Evolutionary conservation across 1,139 yeast genomes (phyloP).

Genomic region (Scheffersomyces parashehatae): DNA sequence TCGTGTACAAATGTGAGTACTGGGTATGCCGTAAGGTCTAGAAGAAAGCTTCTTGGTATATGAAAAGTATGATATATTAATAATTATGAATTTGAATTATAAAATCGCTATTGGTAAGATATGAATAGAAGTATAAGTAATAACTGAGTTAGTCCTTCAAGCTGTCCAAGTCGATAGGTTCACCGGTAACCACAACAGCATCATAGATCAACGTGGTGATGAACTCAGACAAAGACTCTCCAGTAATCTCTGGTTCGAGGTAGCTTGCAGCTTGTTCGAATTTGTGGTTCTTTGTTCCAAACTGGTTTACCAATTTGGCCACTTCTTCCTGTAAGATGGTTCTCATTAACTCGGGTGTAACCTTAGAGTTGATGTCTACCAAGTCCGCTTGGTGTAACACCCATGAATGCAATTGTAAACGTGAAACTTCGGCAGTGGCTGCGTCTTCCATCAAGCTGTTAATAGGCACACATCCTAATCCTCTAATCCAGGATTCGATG

Average conservation of each 20-base stretch:
- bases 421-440: constrained; percentile 22
- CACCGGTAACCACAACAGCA: constrained; percentile 30
- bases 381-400: constrained; percentile 15
- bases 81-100: too few relatives aligned
- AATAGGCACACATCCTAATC: constrained; percentile 20
- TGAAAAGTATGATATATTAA: too few relatives aligned
- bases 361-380: constrained; percentile 10
- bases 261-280: constrained; percentile 17
- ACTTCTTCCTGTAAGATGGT: constrained; percentile 14
- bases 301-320: constrained; percentile 6
- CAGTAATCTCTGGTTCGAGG: constrained; percentile 18
- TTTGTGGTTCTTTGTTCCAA: constrained; percentile 8
- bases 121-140: too few relatives aligned
- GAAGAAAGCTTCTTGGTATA: neutral
- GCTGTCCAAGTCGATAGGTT: constrained; percentile 12
- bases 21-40: constrained; percentile 58
- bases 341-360: constrained; percentile 14
- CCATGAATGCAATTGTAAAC: constrained; percentile 19
- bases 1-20: constrained; percentile 64
- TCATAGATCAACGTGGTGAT: constrained; percentile 54
- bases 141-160: constrained; percentile 5
- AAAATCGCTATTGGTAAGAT: too few relatives aligned
- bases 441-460: constrained; percentile 22
- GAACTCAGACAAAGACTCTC: constrained; percentile 17
- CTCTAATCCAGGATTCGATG: constrained; percentile 19